Evolutionary conservation across 306 rosid species (phyloP).

Genomic region (Cucurbita moschata): DNA sequence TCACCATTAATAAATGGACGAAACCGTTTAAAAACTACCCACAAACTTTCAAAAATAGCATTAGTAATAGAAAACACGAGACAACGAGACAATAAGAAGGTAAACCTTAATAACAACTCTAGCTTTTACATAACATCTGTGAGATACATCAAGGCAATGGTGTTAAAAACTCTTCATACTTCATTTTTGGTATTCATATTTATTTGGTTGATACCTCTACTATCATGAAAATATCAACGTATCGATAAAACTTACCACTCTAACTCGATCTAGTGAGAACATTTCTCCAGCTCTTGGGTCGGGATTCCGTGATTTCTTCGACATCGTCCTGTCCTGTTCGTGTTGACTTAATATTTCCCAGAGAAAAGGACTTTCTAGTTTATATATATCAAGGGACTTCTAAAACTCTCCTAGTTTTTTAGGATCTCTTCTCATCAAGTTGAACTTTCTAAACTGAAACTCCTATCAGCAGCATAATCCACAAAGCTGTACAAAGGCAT

Average conservation of each 20-base stretch:
- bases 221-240: no score
- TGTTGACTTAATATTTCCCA: neutral
- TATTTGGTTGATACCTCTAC: neutral
- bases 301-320: neutral
- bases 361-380: neutral
- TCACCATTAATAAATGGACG: no score
- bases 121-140: neutral
- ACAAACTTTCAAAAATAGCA: no score
- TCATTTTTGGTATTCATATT: neutral
- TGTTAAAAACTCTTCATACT: neutral
- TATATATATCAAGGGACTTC: neutral
- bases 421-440: slow-evolving; percentile 10
- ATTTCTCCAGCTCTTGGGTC: neutral
- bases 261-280: neutral
- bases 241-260: neutral
- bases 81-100: neutral
- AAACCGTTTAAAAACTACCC: no score
- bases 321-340: neutral
- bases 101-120: neutral
- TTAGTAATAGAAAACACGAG: neutral
- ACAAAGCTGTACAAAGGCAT: slow-evolving; percentile 81
- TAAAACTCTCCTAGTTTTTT: neutral
- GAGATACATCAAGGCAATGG: neutral
- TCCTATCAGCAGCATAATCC: slow-evolving; percentile 77
- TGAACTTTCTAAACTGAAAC: slow-evolving; percentile 37